A percentile compares a stretch with the other conserved stretches of the same genome.
Conservation (phyloP, 2,329 filamentous ascomycete genomes). For the Trichophyton equinum region DNA sequence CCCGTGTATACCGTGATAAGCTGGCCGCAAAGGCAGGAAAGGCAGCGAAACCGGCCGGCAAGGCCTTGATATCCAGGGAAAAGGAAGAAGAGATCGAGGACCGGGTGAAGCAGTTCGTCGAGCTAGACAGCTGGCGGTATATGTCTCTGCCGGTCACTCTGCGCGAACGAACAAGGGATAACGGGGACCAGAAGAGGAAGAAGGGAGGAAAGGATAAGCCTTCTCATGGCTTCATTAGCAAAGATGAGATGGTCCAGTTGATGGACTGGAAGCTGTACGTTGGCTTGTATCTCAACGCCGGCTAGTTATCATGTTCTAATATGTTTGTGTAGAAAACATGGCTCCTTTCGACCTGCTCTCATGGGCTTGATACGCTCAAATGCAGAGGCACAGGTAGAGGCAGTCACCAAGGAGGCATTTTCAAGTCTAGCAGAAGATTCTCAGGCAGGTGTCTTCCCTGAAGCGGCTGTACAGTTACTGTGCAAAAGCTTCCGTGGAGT, state of each 20-base stretch:
- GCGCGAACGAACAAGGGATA: conserved; percentile 5
- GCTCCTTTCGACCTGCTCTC: conserved; percentile 28
- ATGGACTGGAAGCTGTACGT: conserved; percentile 36
- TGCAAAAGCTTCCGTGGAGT: conserved; percentile 29
- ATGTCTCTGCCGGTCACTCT: conserved; percentile 21
- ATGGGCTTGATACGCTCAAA: conserved; percentile 31
- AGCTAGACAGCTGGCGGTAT: conserved; percentile 30
- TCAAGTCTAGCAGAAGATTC: conserved; percentile 7
- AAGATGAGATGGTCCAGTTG: conserved; percentile 26
- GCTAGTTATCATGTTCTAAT: background rate
- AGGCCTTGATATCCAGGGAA: background rate
- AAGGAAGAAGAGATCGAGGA: conserved; percentile 7
- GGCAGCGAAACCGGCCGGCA: background rate
- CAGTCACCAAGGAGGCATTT: conserved; percentile 22
- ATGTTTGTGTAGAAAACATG: conserved; percentile 26
- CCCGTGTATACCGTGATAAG: conserved; percentile 15
- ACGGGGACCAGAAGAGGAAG: background rate
- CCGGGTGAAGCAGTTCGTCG: conserved; percentile 19
- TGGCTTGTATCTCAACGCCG: background rate
- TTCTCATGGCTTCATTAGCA: conserved; percentile 17
- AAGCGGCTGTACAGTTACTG: conserved; percentile 22
- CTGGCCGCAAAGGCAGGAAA: conserved; percentile 11
- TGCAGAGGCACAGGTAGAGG: conserved; percentile 15
- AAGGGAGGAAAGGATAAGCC: conserved; percentile 11
- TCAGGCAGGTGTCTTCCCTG: conserved; percentile 18